A percentile compares a stretch with the other conserved stretches of the same genome.
phyloP scores from a whole-genome alignment of 768 basidiomycete genomes.

The Lactifluus volemus region DNA sequence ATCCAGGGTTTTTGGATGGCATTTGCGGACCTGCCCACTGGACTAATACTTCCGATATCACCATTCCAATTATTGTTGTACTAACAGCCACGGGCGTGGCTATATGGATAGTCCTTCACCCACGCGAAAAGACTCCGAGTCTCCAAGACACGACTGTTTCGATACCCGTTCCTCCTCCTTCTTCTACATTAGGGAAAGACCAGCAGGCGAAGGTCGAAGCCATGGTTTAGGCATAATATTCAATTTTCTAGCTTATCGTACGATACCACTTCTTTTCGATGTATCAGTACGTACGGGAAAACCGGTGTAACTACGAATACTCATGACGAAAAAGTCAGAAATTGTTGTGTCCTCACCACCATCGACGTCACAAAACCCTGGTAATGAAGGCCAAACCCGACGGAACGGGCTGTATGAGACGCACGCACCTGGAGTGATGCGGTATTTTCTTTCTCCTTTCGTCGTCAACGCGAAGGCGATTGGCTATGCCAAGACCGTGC shows the following conservation, averaged over 20 bases:
- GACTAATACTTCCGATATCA: not conserved
- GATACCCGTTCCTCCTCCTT: not conserved
- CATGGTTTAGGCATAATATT: not conserved
- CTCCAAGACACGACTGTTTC: not conserved
- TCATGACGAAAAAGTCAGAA: not conserved
- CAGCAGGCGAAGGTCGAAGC: not conserved
- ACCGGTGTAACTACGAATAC: not conserved
- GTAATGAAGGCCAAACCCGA: not conserved
- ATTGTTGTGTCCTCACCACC: not conserved
- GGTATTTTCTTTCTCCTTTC: not conserved
- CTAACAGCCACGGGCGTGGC: not conserved
- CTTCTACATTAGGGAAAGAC: not conserved
- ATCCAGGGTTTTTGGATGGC: slow-evolving; percentile 15
- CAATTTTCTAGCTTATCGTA: not conserved
- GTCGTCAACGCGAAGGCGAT: too few relatives aligned
- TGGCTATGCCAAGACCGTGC: too few relatives aligned
- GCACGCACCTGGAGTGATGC: not conserved
- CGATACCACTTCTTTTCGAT: too few relatives aligned
- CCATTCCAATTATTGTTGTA: not conserved
- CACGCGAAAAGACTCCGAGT: not conserved
- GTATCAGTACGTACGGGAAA: not conserved
- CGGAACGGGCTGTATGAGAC: not conserved
- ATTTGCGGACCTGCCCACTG: not conserved
- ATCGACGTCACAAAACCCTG: not conserved
- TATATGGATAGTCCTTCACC: slow-evolving; percentile 4